Evolutionary conservation across 495 filamentous ascomycete species (phyloP).

Genomic region (Thermochaetoides thermophila): DNA sequence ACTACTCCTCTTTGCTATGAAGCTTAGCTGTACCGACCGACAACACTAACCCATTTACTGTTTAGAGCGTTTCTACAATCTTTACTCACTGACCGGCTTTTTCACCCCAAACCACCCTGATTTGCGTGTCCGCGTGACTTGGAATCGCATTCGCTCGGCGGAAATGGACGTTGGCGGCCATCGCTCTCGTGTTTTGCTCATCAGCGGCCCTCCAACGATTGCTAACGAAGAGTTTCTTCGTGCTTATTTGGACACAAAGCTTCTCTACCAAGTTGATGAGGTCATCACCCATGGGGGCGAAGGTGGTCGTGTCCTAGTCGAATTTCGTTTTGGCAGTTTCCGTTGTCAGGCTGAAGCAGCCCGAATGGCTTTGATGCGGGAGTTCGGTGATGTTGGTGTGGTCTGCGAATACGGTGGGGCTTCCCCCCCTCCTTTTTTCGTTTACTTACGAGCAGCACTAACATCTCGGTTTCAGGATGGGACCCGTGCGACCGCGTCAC

Average conservation of each 20-base stretch:
- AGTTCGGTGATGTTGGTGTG: slow-evolving; percentile 15
- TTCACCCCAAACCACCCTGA: neutral
- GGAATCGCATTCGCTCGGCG: slow-evolving; percentile 17
- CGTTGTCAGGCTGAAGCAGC: slow-evolving; percentile 28
- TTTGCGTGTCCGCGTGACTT: slow-evolving; percentile 6
- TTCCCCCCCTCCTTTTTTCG: neutral
- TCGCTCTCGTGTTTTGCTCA: slow-evolving; percentile 13
- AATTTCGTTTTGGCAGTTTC: slow-evolving; percentile 29
- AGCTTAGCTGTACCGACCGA: too few relatives aligned
- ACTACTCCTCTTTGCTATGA: neutral
- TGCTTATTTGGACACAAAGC: slow-evolving; percentile 11
- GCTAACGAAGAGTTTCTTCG: slow-evolving; percentile 10
- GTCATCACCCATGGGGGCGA: slow-evolving; percentile 1
- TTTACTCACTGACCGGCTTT: neutral
- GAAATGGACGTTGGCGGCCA: slow-evolving; percentile 8
- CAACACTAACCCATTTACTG: neutral
- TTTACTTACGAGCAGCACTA: neutral
- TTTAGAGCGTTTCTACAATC: slow-evolving; percentile 11
- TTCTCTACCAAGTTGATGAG: slow-evolving; percentile 16
- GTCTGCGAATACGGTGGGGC: slow-evolving; percentile 14
- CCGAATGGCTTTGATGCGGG: slow-evolving; percentile 19
- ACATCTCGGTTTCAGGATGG: neutral
- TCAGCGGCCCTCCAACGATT: slow-evolving; percentile 9
- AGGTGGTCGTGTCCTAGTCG: slow-evolving; percentile 8
- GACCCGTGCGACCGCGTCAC: slow-evolving; percentile 7